A percentile compares a stretch with the other conserved stretches of the same genome.
These are phyloP conservation scores for Quercus robur DNA, from an alignment of 306 rosid species.

Conservation along the genomic window DNA sequence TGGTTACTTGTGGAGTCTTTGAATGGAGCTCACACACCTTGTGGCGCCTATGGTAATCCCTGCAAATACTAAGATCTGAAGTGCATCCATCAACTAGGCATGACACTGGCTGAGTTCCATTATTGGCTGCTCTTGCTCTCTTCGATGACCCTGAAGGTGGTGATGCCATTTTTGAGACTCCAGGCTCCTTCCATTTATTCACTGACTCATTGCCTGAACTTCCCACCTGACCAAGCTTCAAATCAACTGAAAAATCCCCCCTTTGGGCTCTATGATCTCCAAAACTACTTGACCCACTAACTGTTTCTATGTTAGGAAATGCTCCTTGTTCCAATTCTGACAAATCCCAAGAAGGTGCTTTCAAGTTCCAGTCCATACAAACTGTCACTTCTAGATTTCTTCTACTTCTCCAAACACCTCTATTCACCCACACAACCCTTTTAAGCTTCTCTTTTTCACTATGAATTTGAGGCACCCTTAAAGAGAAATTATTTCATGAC, in stretches of 20 bases:
- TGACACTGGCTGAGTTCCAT: constrained; percentile 54
- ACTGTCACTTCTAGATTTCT: constrained; percentile 17
- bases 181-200: constrained; percentile 42
- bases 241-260: constrained; percentile 79
- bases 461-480: constrained; percentile 24
- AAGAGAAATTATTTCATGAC: constrained; percentile 7
- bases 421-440: constrained; percentile 4
- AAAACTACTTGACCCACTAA: constrained; percentile 52
- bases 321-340: constrained; percentile 55
- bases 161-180: constrained; percentile 42
- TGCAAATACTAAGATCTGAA: constrained; percentile 75
- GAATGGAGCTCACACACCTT: constrained; percentile 96
- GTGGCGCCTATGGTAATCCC: constrained; percentile 94
- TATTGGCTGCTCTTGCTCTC: constrained; percentile 67
- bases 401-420: neutral
- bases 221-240: constrained; percentile 84
- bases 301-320: constrained; percentile 47
- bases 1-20: constrained; percentile 80
- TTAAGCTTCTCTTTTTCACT: constrained; percentile 19
- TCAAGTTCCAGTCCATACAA: constrained; percentile 91
- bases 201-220: constrained; percentile 36
- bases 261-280: constrained; percentile 37
- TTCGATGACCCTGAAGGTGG: constrained; percentile 65
- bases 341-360: constrained; percentile 78
- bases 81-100: constrained; percentile 92